These are phyloP conservation scores for Vigna angularis DNA, from an alignment of 306 rosid genomes.

Conservation along the genomic window DNA sequence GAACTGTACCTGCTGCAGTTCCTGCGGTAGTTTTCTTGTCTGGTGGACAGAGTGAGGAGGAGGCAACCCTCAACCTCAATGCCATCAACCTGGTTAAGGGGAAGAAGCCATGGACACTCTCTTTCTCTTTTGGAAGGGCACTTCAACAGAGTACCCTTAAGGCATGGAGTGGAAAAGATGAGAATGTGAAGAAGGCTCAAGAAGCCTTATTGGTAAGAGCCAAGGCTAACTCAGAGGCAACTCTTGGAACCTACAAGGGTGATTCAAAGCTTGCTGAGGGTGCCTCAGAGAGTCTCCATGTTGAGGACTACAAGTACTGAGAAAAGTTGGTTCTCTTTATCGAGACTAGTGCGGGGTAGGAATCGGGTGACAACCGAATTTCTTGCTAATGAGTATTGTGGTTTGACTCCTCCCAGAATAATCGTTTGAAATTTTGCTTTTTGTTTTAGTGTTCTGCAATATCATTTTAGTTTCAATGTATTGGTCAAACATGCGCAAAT, in stretches of 20 bases:
- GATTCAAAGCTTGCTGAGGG: slow-evolving; percentile 45
- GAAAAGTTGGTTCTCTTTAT: slow-evolving; percentile 18
- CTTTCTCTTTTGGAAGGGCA: slow-evolving; percentile 60
- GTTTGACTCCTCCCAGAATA: slow-evolving; percentile 35
- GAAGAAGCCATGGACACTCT: slow-evolving; percentile 58
- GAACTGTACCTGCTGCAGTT: slow-evolving; percentile 52
- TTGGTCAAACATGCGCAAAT: slow-evolving; percentile 14
- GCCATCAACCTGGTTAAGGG: slow-evolving; percentile 55
- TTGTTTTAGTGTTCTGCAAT: neutral
- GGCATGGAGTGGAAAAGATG: slow-evolving; percentile 54
- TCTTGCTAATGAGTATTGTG: slow-evolving; percentile 32
- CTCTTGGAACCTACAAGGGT: slow-evolving; percentile 55
- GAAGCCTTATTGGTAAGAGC: slow-evolving; percentile 47
- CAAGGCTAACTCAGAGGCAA: slow-evolving; percentile 55
- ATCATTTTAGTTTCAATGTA: slow-evolving; percentile 31
- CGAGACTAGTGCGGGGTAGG: slow-evolving; percentile 15
- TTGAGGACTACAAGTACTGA: slow-evolving; percentile 49
- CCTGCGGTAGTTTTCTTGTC: slow-evolving; percentile 56
- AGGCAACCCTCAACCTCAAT: slow-evolving; percentile 51
- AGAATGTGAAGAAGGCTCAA: slow-evolving; percentile 53
- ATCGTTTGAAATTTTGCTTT: slow-evolving; percentile 34
- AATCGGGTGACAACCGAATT: slow-evolving; percentile 26
- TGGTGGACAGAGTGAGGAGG: slow-evolving; percentile 56
- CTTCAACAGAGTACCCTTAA: slow-evolving; percentile 57
- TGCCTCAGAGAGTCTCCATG: slow-evolving; percentile 48